These are phyloP conservation scores for Pseudozyma thailandica DNA, from an alignment of 1,284 basidiomycete species.

Conservation along the genomic window DNA sequence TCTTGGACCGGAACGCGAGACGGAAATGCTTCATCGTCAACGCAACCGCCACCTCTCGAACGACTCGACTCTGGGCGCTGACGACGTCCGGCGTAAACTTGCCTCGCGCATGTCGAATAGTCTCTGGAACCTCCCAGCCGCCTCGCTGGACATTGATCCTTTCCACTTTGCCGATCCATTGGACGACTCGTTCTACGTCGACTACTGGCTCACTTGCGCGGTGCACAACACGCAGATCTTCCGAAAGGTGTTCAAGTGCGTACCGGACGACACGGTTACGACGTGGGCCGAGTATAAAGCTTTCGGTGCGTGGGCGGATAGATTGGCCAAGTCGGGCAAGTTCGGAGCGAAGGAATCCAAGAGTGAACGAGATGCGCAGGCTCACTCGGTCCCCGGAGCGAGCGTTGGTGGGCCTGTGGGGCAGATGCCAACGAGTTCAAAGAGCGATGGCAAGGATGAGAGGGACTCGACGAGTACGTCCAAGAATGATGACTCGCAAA, in stretches of 20 bases:
- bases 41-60: constrained; percentile 25
- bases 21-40: constrained; percentile 30
- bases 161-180: constrained; percentile 56
- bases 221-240: constrained; percentile 65
- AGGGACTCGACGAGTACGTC: background rate
- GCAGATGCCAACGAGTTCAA: background rate
- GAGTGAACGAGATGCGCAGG: constrained; percentile 34
- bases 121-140: constrained; percentile 48
- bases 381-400: constrained; percentile 45
- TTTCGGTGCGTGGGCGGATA: constrained; percentile 53
- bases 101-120: constrained; percentile 47
- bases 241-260: constrained; percentile 65
- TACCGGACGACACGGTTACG: constrained; percentile 65
- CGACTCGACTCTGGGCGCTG: constrained; percentile 5
- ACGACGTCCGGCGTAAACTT: constrained; percentile 39
- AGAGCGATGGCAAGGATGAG: background rate
- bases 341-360: constrained; percentile 39
- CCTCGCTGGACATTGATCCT: constrained; percentile 49
- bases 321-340: constrained; percentile 46
- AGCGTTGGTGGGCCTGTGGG: constrained; percentile 44
- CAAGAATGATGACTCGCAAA: background rate
- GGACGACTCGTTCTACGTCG: constrained; percentile 57
- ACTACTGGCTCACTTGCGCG: constrained; percentile 60
- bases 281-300: constrained; percentile 67
- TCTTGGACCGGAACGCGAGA: constrained; percentile 34